Evolutionary conservation across 805 yeast genomes (phyloP).

Genomic region (Saccharomycopsis babjevae): DNA sequence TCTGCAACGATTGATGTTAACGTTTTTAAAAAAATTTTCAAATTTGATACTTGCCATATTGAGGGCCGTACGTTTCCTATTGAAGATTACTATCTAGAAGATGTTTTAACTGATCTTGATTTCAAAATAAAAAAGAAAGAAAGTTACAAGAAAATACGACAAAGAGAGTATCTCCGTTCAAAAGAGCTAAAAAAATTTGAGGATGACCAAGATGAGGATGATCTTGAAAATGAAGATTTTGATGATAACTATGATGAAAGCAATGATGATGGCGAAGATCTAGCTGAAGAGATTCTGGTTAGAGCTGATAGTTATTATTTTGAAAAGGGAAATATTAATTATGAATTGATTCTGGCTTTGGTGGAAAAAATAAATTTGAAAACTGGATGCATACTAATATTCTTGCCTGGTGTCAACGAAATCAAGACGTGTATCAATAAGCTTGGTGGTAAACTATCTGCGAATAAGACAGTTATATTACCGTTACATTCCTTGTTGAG

Average conservation of each 20-base stretch:
- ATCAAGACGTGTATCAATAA: slow-evolving; percentile 48
- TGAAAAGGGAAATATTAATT: slow-evolving; percentile 58
- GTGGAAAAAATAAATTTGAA: slow-evolving; percentile 43
- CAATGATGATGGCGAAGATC: slow-evolving; percentile 23
- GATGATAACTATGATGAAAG: slow-evolving; percentile 20
- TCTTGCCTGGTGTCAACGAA: slow-evolving; percentile 87
- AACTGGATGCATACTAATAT: slow-evolving; percentile 72
- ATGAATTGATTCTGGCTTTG: slow-evolving; percentile 54
- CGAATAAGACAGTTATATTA: slow-evolving; percentile 25
- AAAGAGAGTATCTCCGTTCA: slow-evolving; percentile 11
- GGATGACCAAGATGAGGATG: slow-evolving; percentile 19
- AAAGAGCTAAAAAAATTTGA: slow-evolving; percentile 10
- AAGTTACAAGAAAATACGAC: slow-evolving; percentile 16
- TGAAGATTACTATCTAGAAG: slow-evolving; percentile 61
- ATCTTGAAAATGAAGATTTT: slow-evolving; percentile 17
- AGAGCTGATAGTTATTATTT: slow-evolving; percentile 58
- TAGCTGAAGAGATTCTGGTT: slow-evolving; percentile 35
- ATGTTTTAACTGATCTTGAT: slow-evolving; percentile 45
- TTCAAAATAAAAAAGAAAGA: slow-evolving; percentile 35
- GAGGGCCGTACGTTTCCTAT: slow-evolving; percentile 94
- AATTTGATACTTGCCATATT: slow-evolving; percentile 56
- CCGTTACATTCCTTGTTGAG: slow-evolving; percentile 87
- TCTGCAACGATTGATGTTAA: slow-evolving; percentile 83
- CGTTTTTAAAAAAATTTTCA: slow-evolving; percentile 58
- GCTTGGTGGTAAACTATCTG: not conserved